Conservation (phyloP, 371 early-diverging fungal species). For the Mortierella sp. region DNA sequence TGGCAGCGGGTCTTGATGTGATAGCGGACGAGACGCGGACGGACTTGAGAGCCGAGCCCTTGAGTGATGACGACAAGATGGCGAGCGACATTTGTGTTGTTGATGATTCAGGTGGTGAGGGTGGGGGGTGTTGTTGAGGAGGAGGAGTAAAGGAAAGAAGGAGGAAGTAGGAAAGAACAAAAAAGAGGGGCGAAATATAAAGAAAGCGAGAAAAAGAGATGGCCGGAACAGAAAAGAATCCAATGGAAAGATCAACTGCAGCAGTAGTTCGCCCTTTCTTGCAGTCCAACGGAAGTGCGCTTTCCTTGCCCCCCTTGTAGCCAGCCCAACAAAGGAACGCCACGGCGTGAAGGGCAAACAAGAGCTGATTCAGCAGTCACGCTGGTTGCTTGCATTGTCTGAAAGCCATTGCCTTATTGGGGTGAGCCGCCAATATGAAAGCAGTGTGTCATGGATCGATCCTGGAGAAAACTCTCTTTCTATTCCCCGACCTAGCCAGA, state of each 20-base stretch:
- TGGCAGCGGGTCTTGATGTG: slow-evolving; percentile 33
- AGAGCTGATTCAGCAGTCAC: not conserved
- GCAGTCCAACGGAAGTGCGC: slow-evolving; percentile 1
- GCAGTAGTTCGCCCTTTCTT: not conserved
- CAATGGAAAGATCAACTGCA: slow-evolving; percentile 13
- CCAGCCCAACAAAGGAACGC: not conserved
- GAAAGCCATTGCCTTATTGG: not conserved
- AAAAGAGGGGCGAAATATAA: not conserved
- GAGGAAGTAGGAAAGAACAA: not conserved
- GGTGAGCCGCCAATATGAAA: not conserved
- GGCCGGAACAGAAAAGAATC: slow-evolving; percentile 12
- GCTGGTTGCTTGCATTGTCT: not conserved
- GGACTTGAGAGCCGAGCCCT: slow-evolving; percentile 42
- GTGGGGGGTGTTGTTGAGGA: not conserved
- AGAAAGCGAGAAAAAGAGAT: not conserved
- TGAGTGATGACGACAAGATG: slow-evolving; percentile 49
- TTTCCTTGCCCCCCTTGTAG: not conserved
- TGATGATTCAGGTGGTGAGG: not conserved
- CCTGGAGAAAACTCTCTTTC: not conserved
- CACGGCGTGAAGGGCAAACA: not conserved
- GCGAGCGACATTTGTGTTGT: slow-evolving; percentile 39
- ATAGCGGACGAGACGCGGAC: slow-evolving; percentile 35
- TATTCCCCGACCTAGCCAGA: not conserved
- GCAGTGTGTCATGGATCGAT: not conserved
- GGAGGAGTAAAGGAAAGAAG: not conserved